phyloP scores from a whole-genome alignment of 2,329 filamentous ascomycete species.

The Calonectria leucothoes region DNA sequence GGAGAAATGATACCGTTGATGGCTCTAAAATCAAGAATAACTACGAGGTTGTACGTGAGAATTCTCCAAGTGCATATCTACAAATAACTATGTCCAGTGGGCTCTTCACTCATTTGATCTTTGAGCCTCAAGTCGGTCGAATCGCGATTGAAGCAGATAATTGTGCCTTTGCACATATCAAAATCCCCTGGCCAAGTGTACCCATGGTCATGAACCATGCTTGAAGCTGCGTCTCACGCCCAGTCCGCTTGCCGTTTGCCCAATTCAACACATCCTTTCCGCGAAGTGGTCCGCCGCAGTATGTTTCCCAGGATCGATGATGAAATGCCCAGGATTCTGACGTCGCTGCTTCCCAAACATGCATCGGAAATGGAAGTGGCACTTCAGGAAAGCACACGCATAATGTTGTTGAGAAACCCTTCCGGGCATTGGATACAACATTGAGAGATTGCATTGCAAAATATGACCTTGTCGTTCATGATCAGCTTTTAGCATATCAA shows the following conservation, averaged over 20 bases:
- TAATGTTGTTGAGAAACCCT: background rate
- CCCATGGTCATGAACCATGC: background rate
- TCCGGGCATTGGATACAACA: background rate
- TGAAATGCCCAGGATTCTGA: background rate
- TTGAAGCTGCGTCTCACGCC: background rate
- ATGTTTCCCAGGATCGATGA: background rate
- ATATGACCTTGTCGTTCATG: background rate
- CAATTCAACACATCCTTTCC: background rate
- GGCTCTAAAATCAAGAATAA: too few species aligned
- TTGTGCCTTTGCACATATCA: background rate
- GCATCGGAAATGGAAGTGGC: background rate
- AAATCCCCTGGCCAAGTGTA: background rate
- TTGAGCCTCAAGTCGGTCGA: background rate
- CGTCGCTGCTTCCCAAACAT: background rate
- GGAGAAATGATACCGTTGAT: too few species aligned
- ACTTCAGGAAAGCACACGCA: background rate
- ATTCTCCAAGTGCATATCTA: too few species aligned
- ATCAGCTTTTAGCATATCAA: background rate
- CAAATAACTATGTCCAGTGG: too few species aligned
- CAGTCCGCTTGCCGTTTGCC: background rate
- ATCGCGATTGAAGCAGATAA: background rate
- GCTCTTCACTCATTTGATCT: too few species aligned
- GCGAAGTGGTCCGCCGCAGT: background rate
- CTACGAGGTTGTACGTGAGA: too few species aligned
- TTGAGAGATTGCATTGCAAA: background rate